Conservation (phyloP, 2,329 filamentous ascomycete genomes). For the Fusarium chaquense region DNA sequence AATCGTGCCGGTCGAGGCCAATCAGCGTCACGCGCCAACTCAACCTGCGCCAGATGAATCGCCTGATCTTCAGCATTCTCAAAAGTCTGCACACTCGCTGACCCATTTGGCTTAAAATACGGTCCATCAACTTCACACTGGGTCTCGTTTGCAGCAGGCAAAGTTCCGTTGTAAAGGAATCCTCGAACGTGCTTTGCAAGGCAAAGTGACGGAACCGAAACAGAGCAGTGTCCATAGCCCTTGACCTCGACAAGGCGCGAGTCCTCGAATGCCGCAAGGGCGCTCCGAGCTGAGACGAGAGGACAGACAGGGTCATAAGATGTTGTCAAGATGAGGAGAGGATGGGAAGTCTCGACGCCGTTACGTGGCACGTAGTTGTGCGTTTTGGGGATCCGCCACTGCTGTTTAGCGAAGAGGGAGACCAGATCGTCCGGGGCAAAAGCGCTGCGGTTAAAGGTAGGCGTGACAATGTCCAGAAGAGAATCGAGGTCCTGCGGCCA, state of each 20-base stretch:
- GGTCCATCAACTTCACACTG: slow-evolving; percentile 55
- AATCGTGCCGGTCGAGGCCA: slow-evolving; percentile 22
- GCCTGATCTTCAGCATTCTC: slow-evolving; percentile 30
- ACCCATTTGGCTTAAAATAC: slow-evolving; percentile 50
- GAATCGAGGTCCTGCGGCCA: slow-evolving; percentile 52
- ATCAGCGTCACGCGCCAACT: slow-evolving; percentile 26
- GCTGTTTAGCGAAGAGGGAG: slow-evolving; percentile 51
- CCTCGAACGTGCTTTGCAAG: slow-evolving; percentile 51
- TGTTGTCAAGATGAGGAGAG: slow-evolving; percentile 50
- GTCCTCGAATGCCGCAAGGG: slow-evolving; percentile 52
- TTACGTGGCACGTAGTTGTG: slow-evolving; percentile 45
- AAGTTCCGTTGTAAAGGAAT: slow-evolving; percentile 54
- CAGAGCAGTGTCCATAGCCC: slow-evolving; percentile 59
- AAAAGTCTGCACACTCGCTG: not conserved
- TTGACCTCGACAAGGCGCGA: slow-evolving; percentile 56
- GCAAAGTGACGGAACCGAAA: slow-evolving; percentile 55
- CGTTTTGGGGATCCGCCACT: slow-evolving; percentile 49
- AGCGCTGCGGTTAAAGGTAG: slow-evolving; percentile 50
- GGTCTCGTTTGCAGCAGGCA: slow-evolving; percentile 51
- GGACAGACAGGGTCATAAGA: slow-evolving; percentile 64
- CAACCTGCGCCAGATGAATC: slow-evolving; percentile 37
- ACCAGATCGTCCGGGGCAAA: slow-evolving; percentile 48
- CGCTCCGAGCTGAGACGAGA: slow-evolving; percentile 54
- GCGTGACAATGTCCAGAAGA: slow-evolving; percentile 52
- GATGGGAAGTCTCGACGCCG: slow-evolving; percentile 52